These are phyloP conservation scores for Cymbopogon flexuosus DNA, from an alignment of 202 grass and related monocot genomes.

Conservation along the genomic window DNA sequence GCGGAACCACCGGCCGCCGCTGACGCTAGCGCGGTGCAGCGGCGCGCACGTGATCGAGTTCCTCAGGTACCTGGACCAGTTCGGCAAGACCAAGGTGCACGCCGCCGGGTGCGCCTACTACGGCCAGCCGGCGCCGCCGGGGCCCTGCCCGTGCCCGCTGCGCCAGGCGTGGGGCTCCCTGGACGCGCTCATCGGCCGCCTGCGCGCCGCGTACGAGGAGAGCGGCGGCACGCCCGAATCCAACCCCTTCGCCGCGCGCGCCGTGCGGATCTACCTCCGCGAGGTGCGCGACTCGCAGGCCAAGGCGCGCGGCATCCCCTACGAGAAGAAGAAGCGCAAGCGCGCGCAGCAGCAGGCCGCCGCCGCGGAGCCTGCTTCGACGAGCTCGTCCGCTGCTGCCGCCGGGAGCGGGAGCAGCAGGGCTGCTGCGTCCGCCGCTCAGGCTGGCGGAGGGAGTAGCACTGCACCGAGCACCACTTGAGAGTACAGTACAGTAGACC, in stretches of 20 bases:
- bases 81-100: constrained; percentile 99
- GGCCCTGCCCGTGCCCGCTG: constrained; percentile 71
- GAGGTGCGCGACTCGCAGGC: constrained; percentile 92
- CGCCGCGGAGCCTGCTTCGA: not conserved
- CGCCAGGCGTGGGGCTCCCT: constrained; percentile 95
- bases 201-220: constrained; percentile 93
- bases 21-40: constrained; percentile 89
- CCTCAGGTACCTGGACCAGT: constrained; percentile 90
- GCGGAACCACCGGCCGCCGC: constrained; percentile 86
- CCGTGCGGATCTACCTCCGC: constrained; percentile 95
- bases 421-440: constrained; percentile 3
- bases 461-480: constrained; percentile 27
- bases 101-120: constrained; percentile 58
- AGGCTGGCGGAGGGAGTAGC: constrained; percentile 12
- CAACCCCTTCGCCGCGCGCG: constrained; percentile 86
- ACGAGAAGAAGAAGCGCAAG: constrained; percentile 99
- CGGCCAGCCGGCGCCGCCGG: constrained; percentile 78
- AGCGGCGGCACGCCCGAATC: constrained; percentile 82
- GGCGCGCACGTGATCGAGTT: constrained; percentile 99
- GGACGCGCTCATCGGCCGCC: constrained; percentile 91
- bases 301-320: constrained; percentile 88
- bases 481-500: constrained; percentile 50
- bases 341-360: constrained; percentile 27
- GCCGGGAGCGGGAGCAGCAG: constrained; percentile 19
- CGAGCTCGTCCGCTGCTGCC: constrained; percentile 28